Base-by-base conservation (phyloP, 108 stramenopile genomes). In the Nitzschia sp. region DNA sequence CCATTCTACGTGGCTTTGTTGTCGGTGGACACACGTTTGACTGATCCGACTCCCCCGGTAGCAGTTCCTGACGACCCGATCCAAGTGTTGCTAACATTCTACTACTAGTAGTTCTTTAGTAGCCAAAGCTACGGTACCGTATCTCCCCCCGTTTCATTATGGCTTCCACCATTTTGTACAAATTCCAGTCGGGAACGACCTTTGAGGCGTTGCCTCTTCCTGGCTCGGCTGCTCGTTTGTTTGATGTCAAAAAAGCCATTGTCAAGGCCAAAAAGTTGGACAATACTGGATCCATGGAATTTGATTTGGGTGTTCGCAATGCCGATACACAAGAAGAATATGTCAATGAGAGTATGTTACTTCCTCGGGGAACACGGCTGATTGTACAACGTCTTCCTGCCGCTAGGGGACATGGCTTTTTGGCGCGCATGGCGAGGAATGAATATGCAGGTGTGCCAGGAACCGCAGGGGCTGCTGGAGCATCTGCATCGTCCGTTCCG, bases 221-320 rank as follows among this genome's bases (percentile, higher is more conserved):
- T 0, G 92, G 89, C 15, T 82, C 86, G 10, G 78, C 89, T n/a
- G 89, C 89, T 51, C 87, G 92, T 21, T 75, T 93, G 20, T 82
- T 90, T 77, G 92, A 93, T 65, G 82, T 93, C 65, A 93, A 93
- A 67, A 87, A 86, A 12, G 92, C 87, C 60, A 93, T 93, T 54
- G 84, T 90, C 39, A 76, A 71, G 24, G 87, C 82, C 19, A 90
- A 89, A 38, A 87, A 87, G 42, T 79, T 90, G 37, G 87, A 87
- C 60, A 67, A 64, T 51, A 51, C 65, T 42, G 83, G 82, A 14
- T 42, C 62, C 1, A 67, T 93, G 62, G 92, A 93, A 75, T 93
- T 93, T 70, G 92, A 93, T 65, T 54, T 93, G 24, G 71, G 75
- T 14, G 85, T 93, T 20, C 71, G 72, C 19, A 85, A 93, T 65